These are phyloP conservation scores for Terfezia boudieri DNA, from an alignment of 495 filamentous ascomycete genomes.

Conservation along the genomic window DNA sequence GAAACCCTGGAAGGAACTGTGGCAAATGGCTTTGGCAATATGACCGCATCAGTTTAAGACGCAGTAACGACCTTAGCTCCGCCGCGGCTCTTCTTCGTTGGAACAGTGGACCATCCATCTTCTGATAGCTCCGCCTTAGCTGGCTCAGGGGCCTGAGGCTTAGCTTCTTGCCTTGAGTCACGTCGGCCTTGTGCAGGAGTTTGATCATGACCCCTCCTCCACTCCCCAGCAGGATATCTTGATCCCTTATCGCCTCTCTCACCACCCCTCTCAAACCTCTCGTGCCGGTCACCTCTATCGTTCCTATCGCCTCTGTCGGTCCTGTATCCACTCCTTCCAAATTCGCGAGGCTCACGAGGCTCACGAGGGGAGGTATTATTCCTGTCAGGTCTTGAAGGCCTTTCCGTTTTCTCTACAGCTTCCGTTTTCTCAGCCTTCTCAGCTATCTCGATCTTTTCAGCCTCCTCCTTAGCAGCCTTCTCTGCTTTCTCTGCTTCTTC, in stretches of 20 bases:
- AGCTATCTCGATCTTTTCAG: background rate
- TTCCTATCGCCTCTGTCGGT: background rate
- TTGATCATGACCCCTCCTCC: background rate
- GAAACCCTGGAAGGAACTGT: background rate
- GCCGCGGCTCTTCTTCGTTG: background rate
- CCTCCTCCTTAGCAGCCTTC: background rate
- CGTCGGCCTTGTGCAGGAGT: background rate
- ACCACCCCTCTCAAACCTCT: background rate
- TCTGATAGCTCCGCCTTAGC: background rate
- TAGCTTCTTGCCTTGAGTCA: background rate
- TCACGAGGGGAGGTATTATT: background rate
- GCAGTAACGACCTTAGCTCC: background rate
- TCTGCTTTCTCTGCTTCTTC: background rate
- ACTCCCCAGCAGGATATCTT: background rate
- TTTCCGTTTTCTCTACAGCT: background rate
- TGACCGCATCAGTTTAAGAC: no score
- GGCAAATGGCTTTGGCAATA: background rate
- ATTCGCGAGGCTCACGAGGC: background rate
- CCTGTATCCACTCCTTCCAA: background rate
- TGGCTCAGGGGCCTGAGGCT: background rate
- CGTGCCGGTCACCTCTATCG: background rate
- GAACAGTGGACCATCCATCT: background rate
- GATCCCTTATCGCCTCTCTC: background rate
- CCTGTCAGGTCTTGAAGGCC: background rate
- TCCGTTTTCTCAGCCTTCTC: background rate